Evolutionary conservation across 768 basidiomycete genomes (phyloP), one percentile per base, ranked within the genome.

Genomic region (Trametopsis cervina): DNA sequence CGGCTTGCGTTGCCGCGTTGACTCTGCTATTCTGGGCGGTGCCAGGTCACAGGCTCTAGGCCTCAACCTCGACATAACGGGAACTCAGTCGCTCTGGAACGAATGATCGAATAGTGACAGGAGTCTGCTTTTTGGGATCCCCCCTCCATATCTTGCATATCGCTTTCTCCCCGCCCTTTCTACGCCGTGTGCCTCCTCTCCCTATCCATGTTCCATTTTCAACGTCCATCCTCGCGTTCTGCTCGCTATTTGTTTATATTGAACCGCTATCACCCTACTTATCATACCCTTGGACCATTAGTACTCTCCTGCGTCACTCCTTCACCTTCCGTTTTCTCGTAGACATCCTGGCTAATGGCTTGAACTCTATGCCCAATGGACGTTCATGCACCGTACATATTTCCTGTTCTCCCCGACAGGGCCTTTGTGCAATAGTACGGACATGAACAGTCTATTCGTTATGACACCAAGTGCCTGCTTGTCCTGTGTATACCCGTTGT

Each of bases 21-120:
- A 92, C 93, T 4, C 75, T 98, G 61, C 69, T 98, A 47, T 99
- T 98, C 73, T 93, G 89, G 83, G 89, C 89, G 36, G 92, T 99
- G 29, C 95, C 95, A 6, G 95, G 95, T 0, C 86, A 97, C 66
- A 74, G 92, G 52, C 77, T 97, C 58, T 96, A 69, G 15, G 29
- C 29, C 7, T 33, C 29, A 7, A 7, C 29, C 29, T 7, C 29
- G 29, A 33, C 39, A 13, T 11, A 24, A 12, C 35, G 24, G 42
- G 10, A 21, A 24, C 39, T 40, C 7, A 9, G 7, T 10, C 7
- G 39, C 39, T 9, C n/a, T 18, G 18, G n/a, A n/a, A 40, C 18
- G 21, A 40, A 10, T 18, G n/a, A 18, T n/a, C 7, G 15, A 40
- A 40, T 29, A 21, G 29, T 45, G n/a, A 15, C 4, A 24, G 26